A percentile compares a stretch with the other conserved stretches of the same genome.
phyloP scores from a whole-genome alignment of 2,329 filamentous ascomycete genomes.

The Trichoderma simmonsii region DNA sequence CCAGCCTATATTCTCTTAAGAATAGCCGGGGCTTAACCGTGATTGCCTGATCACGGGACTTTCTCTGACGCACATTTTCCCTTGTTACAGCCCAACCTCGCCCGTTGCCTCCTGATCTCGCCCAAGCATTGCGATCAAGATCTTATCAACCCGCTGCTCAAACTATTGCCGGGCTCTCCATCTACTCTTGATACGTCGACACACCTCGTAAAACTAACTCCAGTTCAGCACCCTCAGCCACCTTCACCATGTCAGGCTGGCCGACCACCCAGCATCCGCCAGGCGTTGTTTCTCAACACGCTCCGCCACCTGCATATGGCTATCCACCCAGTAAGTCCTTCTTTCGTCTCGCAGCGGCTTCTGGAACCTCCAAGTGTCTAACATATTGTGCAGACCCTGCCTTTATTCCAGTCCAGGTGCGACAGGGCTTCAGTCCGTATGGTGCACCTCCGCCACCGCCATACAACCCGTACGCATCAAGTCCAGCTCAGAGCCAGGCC shows the following conservation, averaged over 20 bases:
- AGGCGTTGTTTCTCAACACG: conserved; percentile 40
- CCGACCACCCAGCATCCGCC: conserved; percentile 38
- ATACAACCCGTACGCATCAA: conserved; percentile 33
- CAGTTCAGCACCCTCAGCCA: conserved; percentile 12
- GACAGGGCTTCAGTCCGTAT: conserved; percentile 55
- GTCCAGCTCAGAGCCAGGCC: conserved; percentile 27
- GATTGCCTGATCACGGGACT: conserved; percentile 25
- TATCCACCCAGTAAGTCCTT: conserved; percentile 39
- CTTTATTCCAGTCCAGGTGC: conserved; percentile 60
- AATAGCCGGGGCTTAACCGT: conserved; percentile 21
- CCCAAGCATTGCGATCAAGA: conserved; percentile 1
- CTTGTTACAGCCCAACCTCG: conserved; percentile 15
- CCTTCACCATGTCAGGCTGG: conserved; percentile 38
- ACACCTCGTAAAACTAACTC: conserved; percentile 20
- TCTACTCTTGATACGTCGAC: background rate
- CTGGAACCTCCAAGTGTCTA: conserved; percentile 20
- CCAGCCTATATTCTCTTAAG: background rate
- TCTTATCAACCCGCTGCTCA: background rate
- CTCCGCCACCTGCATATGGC: conserved; percentile 35
- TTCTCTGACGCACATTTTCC: conserved; percentile 19
- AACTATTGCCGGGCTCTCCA: background rate
- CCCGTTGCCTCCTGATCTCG: conserved; percentile 1
- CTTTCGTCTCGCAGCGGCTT: background rate
- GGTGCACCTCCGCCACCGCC: conserved; percentile 27
- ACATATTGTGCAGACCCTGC: conserved; percentile 45